Percentiles rank a stretch among this genome's conserved stretches.
Evolutionary conservation across 371 early-diverging fungal species (phyloP).

Genomic region (Rhizomucor pusillus): DNA sequence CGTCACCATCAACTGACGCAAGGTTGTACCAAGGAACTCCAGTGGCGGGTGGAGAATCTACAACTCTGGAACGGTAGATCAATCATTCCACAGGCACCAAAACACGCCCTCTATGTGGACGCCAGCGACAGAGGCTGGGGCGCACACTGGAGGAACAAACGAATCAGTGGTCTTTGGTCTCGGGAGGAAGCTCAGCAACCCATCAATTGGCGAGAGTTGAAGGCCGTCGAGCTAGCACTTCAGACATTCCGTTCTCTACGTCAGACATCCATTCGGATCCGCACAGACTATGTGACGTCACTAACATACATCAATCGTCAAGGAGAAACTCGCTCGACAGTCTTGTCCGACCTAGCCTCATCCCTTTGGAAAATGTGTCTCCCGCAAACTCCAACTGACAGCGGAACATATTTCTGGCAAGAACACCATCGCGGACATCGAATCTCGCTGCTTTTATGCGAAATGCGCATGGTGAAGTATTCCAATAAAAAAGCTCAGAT

Average conservation of each 20-base stretch:
- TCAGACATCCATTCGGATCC: constrained; percentile 11
- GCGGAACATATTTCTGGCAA: too few species aligned
- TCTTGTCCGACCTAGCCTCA: constrained; percentile 18
- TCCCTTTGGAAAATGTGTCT: constrained; percentile 21
- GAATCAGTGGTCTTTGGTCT: constrained; percentile 6
- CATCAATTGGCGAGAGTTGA: constrained; percentile 24
- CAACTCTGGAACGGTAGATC: constrained; percentile 8
- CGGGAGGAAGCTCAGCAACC: constrained; percentile 6
- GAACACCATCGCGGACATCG: too few species aligned
- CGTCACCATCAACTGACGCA: not conserved
- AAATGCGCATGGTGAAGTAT: too few species aligned
- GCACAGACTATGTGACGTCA: constrained; percentile 26
- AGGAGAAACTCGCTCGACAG: constrained; percentile 21
- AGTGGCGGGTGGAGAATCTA: constrained; percentile 9
- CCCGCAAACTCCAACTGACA: too few species aligned
- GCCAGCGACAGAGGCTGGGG: constrained; percentile 24
- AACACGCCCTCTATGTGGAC: constrained; percentile 13
- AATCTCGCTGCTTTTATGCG: too few species aligned
- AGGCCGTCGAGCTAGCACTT: constrained; percentile 13
- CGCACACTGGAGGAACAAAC: not conserved
- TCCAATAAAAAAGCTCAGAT: too few species aligned
- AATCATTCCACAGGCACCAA: constrained; percentile 5
- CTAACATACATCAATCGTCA: constrained; percentile 24
- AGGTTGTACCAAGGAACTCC: constrained; percentile 9
- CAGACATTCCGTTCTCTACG: constrained; percentile 10